A percentile compares a stretch with the other conserved stretches of the same genome.
Evolutionary conservation across 805 yeast genomes (phyloP).

Genomic region (Ogataea ramenticola): DNA sequence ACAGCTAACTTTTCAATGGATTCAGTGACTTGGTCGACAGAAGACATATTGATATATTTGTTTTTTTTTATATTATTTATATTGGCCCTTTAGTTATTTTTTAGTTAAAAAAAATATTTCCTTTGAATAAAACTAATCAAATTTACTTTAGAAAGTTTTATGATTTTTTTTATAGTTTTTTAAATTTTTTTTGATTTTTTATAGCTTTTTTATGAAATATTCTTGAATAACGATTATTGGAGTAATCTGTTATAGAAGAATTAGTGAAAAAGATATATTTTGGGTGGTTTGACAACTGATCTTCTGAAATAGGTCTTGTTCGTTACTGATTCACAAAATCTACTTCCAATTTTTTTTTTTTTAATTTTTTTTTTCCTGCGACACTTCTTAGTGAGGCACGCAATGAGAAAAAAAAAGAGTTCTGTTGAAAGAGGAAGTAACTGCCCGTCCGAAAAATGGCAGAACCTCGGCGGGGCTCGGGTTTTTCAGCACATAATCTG

Average conservation of each 20-base stretch:
- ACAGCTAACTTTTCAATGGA: conserved; percentile 28
- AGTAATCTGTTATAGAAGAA: not conserved
- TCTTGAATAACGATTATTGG: not conserved
- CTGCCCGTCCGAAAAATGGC: not conserved
- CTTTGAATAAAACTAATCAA: conserved; percentile 1
- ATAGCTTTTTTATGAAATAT: not conserved
- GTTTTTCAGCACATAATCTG: no score
- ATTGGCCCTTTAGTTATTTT: not conserved
- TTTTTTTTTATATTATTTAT: conserved; percentile 11
- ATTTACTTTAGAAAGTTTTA: conserved; percentile 8
- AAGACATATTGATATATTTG: conserved; percentile 19
- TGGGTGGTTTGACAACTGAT: not conserved
- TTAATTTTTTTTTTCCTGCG: not conserved
- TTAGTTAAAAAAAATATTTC: not conserved
- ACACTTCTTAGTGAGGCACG: not conserved
- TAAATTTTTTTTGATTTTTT: conserved; percentile 12
- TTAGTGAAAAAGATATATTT: not conserved
- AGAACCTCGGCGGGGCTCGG: not conserved
- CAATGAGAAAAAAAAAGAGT: not conserved
- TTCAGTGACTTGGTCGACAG: conserved; percentile 28
- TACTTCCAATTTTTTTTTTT: not conserved
- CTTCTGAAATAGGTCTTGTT: not conserved
- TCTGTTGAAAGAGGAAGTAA: not conserved
- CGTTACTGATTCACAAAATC: not conserved
- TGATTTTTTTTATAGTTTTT: conserved; percentile 14